phyloP scores from a whole-genome alignment of 192 early-diverging fungal species.

The Chytriomyces sp. region DNA sequence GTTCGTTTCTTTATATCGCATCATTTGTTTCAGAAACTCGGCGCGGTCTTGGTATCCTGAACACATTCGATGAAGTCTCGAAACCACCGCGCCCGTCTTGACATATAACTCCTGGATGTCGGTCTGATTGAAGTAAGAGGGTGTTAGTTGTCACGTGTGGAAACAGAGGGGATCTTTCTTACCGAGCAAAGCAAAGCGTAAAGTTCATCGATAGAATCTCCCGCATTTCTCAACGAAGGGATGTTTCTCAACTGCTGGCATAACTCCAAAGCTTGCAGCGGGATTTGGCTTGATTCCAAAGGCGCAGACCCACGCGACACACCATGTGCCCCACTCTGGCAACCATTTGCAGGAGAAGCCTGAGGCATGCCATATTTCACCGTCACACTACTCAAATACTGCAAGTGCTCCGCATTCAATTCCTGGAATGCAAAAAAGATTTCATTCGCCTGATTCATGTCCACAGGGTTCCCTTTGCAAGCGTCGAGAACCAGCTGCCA shows the following conservation, averaged over 20 bases:
- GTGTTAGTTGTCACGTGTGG: background rate
- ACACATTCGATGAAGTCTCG: background rate
- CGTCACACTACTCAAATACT: background rate
- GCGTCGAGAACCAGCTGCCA: background rate
- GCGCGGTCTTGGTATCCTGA: background rate
- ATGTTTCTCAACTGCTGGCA: background rate
- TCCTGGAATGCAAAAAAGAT: background rate
- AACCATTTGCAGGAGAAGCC: too few relatives aligned
- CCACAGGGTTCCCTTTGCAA: background rate
- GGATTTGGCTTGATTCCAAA: background rate
- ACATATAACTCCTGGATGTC: background rate
- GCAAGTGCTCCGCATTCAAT: background rate
- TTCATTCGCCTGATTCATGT: slow-evolving; percentile 4
- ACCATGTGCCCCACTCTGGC: too few relatives aligned
- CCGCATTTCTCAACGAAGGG: background rate
- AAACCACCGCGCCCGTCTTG: background rate
- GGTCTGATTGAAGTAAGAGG: background rate
- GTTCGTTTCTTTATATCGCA: background rate
- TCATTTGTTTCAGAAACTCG: background rate
- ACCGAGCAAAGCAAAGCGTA: background rate
- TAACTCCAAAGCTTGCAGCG: background rate
- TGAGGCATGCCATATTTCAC: background rate
- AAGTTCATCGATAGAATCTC: background rate
- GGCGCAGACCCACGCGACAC: background rate
- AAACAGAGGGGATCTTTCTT: background rate